phyloP scores from a whole-genome alignment of 2,329 filamentous ascomycete species.

The Colletotrichum lini region DNA sequence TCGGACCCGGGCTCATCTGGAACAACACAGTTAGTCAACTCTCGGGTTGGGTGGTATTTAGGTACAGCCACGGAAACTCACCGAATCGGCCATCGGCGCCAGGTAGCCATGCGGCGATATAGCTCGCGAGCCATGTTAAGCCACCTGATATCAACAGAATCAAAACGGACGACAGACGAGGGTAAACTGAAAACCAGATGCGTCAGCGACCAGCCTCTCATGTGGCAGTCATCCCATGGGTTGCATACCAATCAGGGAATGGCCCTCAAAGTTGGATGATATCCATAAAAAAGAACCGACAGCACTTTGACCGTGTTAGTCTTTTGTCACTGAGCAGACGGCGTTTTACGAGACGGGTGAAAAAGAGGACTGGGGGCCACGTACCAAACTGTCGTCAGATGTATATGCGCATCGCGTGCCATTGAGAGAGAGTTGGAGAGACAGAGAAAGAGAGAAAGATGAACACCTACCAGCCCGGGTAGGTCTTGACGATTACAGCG shows the following conservation, averaged over 20 bases:
- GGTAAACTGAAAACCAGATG: slow-evolving; percentile 56
- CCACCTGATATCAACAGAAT: slow-evolving; percentile 62
- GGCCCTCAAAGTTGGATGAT: slow-evolving; percentile 60
- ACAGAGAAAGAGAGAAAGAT: too few species aligned
- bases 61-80: slow-evolving; percentile 21
- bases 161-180: slow-evolving; percentile 63
- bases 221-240: background rate
- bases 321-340: background rate
- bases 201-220: slow-evolving; percentile 3
- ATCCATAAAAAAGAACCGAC: slow-evolving; percentile 65
- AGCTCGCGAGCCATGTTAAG: slow-evolving; percentile 58
- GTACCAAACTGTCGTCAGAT: slow-evolving; percentile 55
- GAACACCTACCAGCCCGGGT: slow-evolving; percentile 3
- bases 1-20: slow-evolving; percentile 31
- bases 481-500: slow-evolving; percentile 3
- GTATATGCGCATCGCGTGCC: slow-evolving; percentile 51
- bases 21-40: slow-evolving; percentile 1
- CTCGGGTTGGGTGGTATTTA: too few species aligned
- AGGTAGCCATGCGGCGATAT: slow-evolving; percentile 61
- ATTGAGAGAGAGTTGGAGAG: slow-evolving; percentile 40
- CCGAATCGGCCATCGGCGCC: slow-evolving; percentile 64
- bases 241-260: slow-evolving; percentile 63
- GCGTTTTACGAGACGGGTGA: background rate
- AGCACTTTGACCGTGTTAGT: slow-evolving; percentile 52
- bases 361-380: background rate